Base-by-base conservation (phyloP, 108 stramenopile species). In the Nitzschia putrida region DNA sequence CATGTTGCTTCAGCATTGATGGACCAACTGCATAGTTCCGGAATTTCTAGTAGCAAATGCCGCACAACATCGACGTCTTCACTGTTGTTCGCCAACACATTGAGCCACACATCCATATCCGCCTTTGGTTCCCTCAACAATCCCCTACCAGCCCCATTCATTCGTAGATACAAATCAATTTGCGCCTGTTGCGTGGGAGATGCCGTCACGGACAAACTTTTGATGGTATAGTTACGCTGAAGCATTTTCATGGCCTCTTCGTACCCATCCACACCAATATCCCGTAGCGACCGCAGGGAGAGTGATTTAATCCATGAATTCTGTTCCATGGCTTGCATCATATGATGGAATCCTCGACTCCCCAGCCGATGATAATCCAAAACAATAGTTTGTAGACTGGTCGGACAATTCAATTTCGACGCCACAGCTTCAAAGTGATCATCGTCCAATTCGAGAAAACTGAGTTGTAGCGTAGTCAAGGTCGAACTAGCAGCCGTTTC, bases 31-130 rank as follows among this genome's bases (percentile, higher is more conserved):
- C 57, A 70, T 8, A 70, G 49, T 37, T 45, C 69, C 18, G 69
- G 69, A 1, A 70, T 60, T 52, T 70, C 69, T 59, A 59, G 49
- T 21, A 70, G 38, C 14, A 70, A 51, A 56, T 59, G 43, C 7
- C 69, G 57, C 10, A 60, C n/a, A 9, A 70, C 69, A 70, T 70
- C 69, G 3, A 70, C 6, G 20, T 70, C 69, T 4, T 70, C 69
- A 43, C 41, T 70, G 29, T 57, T 47, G n/a, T 13, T 50, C 3
- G 49, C 57, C 25, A 70, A 26, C 0, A 70, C 37, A 20, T 70
- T 58, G 8, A 70, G 11, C 69, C 69, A 70, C 34, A 59, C 39
- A 51, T 37, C 50, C 69, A 70, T 70, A 23, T 45, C 34, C 0
- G 58, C 40, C 14, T 24, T 38, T 39, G 69, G 69, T 38, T 70